Base-by-base conservation (phyloP, 2,329 filamentous ascomycete genomes). In the Triangularia verruculosa region DNA sequence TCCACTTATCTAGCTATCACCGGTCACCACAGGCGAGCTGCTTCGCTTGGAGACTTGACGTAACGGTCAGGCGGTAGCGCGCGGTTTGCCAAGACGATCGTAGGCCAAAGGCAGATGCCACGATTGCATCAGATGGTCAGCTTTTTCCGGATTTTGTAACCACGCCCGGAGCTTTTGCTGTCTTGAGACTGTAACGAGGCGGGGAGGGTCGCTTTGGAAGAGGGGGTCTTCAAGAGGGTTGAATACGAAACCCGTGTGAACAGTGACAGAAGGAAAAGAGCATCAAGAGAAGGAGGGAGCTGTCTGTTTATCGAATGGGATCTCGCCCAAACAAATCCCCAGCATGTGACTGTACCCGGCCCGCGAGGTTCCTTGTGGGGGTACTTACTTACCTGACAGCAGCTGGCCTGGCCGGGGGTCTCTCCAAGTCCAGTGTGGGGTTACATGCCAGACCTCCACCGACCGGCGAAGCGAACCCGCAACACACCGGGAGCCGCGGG, bases 401-500 rank as follows among this genome's bases (percentile, higher is more conserved):
- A 15, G 15, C 34, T 39, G 11, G 4, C 34, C n/a, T n/a, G n/a
- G n/a, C n/a, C n/a, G n/a, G n/a, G n/a, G n/a, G n/a, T 39, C 34
- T 20, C 39, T 39, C n/a, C 30, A 32, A 8, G 15, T 47, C n/a
- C 39, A 47, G n/a, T 47, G 39, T 47, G 39, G 39, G 39, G 39
- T 47, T 47, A 11, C 12, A 17, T 24, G 30, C 27, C 17, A n/a
- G n/a, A 57, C 55, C 15, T 34, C 20, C 28, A 15, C 47, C 47
- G 20, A 13, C 20, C 24, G 47, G 8, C 20, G 47, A 24, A 53
- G 47, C 20, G 24, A 17, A 57, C 61, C 30, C 43, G 27, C 43
- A 61, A n/a, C 32, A 39, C 47, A 55, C 54, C 55, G 54, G 58
- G 51, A 34, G 28, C 64, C 64, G 66, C 66, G 62, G 64, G 58